Base-by-base conservation (phyloP, 2,329 filamentous ascomycete species). In the Coniochaeta prunicola region DNA sequence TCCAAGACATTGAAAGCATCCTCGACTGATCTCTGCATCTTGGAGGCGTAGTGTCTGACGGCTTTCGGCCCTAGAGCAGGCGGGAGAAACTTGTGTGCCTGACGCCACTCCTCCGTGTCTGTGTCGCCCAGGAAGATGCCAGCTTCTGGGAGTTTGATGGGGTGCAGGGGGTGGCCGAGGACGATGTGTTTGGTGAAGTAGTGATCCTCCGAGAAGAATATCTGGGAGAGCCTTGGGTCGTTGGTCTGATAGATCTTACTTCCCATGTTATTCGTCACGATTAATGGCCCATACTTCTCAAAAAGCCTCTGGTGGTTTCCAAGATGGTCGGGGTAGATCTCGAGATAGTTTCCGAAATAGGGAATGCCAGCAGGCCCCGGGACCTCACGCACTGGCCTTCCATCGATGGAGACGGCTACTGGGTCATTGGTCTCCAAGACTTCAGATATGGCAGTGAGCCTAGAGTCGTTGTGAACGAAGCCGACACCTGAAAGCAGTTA, bases 11-110 rank as follows among this genome's bases (percentile, higher is more conserved):
- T 72, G 65, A 80, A 85, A 0, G 80, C 36, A 68, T 19, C 77
- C 71, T 62, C 83, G 77, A 2, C 82, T 74, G 0, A 78, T 79
- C 53, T 74, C 67, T 61, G 81, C 81, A 87, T 86, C 0, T 75
- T 77, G 0, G 83, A 82, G 0, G 81, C 77, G 61, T 87, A 86
- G 63, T 86, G 84, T 0, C 80, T 73, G 4, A 87, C 82, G 0
- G 84, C 84, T 65, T 83, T 85, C 33, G 83, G 83, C 0, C 78
- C 77, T 12, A 87, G 71, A 0, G 81, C 79, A 0, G 84, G 83
- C 0, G 84, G 82, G 0, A 87, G 63, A 68, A 86, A 87, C 66
- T 87, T 87, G 73, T 87, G 85, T 0, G 79, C 77, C 0, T 77
- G 64, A 26, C 68, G 67, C 78, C 79, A 84, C 58, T 77, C 74